Evolutionary conservation across 1,284 basidiomycete species (phyloP), one percentile per base, ranked within the genome.

Genomic region (Cerrena zonata): DNA sequence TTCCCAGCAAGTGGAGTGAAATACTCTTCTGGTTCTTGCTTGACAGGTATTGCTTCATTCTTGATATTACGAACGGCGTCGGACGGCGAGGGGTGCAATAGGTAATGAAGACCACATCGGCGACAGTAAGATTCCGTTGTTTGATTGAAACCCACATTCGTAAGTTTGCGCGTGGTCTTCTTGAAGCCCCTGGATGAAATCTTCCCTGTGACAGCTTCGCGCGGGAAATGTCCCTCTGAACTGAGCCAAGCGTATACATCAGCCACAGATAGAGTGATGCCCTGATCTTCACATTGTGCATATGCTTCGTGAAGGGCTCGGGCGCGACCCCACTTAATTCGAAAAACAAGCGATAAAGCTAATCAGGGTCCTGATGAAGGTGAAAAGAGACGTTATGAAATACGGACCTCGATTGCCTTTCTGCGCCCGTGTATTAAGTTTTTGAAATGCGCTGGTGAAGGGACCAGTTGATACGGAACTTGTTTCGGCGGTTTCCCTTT

Each of bases 361-460:
- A 23, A 10, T 13, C 13, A 42, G 22, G 24, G 18, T 23, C 25
- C 53, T 45, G 48, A 26, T 21, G 26, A 25, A 37, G 21, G 39
- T 22, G 2, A 10, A 44, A 49, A 30, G 41, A 27, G 15, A 30
- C 15, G 26, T 12, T 4, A 13, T 22, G 27, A 21, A 21, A 39
- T 44, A 61, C 74, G 52, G 49, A 85, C 85, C 70, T 88, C 84
- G 10, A 87, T 80, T 1, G 86, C 82, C 64, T 86, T 86, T 50
- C 80, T 72, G 49, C 83, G 76, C 24, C 85, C 86, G 42, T 70
- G 61, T 15, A 79, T 62, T 19, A 85, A 66, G 21, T 59, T 62
- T 19, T 69, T 68, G 23, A 84, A 72, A 26, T 81, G 73, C 5
- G 68, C 55, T 1, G 69, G 66, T 5, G 68, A 71, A 3, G 75